These are phyloP conservation scores for Trichodelitschia bisporula DNA, from an alignment of 495 filamentous ascomycete genomes.

Conservation along the genomic window DNA sequence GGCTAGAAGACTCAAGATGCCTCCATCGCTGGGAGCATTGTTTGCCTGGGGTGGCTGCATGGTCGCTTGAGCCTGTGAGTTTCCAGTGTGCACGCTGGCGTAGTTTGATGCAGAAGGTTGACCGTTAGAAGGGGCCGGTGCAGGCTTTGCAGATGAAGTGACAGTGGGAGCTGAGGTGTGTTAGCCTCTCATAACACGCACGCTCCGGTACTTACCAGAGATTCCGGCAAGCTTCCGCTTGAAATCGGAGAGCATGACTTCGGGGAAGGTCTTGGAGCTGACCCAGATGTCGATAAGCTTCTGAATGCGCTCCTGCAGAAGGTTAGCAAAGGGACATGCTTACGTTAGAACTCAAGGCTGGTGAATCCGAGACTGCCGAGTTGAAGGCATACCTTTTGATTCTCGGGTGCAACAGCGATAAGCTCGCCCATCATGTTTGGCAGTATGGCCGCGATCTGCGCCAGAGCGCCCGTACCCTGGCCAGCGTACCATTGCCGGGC, in stretches of 20 bases:
- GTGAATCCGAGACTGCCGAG: not conserved
- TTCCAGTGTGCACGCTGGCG: too few species aligned
- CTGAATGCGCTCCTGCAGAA: conserved; percentile 83
- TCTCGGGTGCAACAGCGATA: conserved; percentile 62
- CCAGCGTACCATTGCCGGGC: conserved; percentile 82
- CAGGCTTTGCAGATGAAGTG: too few species aligned
- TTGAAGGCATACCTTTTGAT: conserved; percentile 82
- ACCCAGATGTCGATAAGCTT: conserved; percentile 98
- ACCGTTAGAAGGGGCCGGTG: too few species aligned
- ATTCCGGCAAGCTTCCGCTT: conserved; percentile 65
- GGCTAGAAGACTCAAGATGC: too few species aligned
- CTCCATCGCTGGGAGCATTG: too few species aligned
- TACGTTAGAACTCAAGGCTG: not conserved
- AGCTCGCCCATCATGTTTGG: conserved; percentile 91
- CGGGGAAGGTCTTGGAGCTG: conserved; percentile 73
- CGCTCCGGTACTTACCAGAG: too few species aligned
- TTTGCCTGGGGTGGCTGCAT: too few species aligned
- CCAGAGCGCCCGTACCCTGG: conserved; percentile 44
- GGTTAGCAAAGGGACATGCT: not conserved
- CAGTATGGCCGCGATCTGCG: conserved; percentile 72
- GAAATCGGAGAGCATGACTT: conserved; percentile 57
- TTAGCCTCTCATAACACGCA: too few species aligned
- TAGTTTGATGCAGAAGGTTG: too few species aligned
- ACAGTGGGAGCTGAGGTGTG: too few species aligned
- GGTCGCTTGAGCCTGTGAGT: too few species aligned